Conservation (phyloP, 805 yeast genomes). For the Starmerella apis region DNA sequence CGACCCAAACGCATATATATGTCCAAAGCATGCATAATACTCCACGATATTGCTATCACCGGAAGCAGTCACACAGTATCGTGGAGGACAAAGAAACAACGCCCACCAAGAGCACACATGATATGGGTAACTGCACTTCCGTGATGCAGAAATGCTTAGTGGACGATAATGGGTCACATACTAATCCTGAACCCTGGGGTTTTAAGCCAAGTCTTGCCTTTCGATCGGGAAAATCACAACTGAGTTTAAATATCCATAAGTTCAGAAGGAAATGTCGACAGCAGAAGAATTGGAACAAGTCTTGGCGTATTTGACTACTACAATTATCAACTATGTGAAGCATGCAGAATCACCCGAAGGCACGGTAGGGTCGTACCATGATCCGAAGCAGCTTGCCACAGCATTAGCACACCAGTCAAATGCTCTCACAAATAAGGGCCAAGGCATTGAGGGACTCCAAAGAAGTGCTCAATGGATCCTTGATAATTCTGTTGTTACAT, state of each 20-base stretch:
- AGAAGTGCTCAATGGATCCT: constrained; percentile 46
- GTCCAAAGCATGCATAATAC: too few species aligned
- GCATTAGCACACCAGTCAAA: constrained; percentile 31
- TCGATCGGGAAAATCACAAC: too few species aligned
- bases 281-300: constrained; percentile 45
- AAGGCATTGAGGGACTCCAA: constrained; percentile 38
- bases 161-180: too few species aligned
- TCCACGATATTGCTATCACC: background rate
- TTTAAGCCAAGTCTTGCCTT: too few species aligned
- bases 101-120: too few species aligned
- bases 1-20: too few species aligned
- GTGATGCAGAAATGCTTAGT: background rate
- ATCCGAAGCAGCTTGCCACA: constrained; percentile 40
- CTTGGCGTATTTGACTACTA: constrained; percentile 42
- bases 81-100: too few species aligned
- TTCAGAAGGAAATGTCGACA: constrained; percentile 7
- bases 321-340: constrained; percentile 46
- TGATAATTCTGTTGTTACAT: constrained; percentile 63
- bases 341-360: constrained; percentile 37
- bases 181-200: too few species aligned
- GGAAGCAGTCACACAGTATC: too few species aligned
- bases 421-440: constrained; percentile 33
- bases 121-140: background rate
- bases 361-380: constrained; percentile 38
- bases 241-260: background rate